Evolutionary conservation across 148 eudicot species (phyloP).

Genomic region (Chenopodium album): DNA sequence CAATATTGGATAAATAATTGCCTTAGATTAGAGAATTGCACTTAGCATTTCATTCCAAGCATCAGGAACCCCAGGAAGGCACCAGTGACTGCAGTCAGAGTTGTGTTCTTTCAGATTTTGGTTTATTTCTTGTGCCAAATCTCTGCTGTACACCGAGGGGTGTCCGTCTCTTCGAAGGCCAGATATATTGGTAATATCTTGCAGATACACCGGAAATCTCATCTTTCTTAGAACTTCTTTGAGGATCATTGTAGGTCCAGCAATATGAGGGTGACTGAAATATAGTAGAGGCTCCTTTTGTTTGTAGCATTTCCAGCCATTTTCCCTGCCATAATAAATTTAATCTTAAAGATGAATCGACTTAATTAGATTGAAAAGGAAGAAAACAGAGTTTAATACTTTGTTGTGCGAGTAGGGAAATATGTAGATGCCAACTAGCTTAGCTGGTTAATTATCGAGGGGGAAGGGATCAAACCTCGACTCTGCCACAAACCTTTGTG

Average conservation of each 20-base stretch:
- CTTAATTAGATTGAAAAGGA: not conserved
- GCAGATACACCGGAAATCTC: slow-evolving; percentile 70
- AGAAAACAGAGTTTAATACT: not conserved
- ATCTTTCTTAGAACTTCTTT: slow-evolving; percentile 49
- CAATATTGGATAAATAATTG: not conserved
- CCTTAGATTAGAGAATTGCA: slow-evolving; percentile 36
- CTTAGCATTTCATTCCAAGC: slow-evolving; percentile 72
- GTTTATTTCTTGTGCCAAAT: slow-evolving; percentile 33
- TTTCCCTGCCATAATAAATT: slow-evolving; percentile 42
- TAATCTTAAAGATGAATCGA: not conserved
- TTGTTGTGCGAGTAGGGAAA: too few relatives aligned
- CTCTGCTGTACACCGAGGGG: slow-evolving; percentile 66
- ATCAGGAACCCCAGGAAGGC: slow-evolving; percentile 92
- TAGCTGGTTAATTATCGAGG: not conserved
- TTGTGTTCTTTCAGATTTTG: slow-evolving; percentile 29
- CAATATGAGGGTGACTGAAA: slow-evolving; percentile 52
- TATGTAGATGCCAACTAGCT: not conserved
- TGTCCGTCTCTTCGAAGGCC: slow-evolving; percentile 75
- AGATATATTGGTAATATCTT: slow-evolving; percentile 66
- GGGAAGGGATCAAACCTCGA: too few relatives aligned
- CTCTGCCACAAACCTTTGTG: not conserved
- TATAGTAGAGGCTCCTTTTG: slow-evolving; percentile 58
- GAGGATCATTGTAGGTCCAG: slow-evolving; percentile 50
- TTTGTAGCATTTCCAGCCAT: slow-evolving; percentile 83
- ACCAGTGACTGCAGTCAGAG: slow-evolving; percentile 92